phyloP scores from a whole-genome alignment of 2,329 filamentous ascomycete species.

The Arthrobotrys pseudoclavata region DNA sequence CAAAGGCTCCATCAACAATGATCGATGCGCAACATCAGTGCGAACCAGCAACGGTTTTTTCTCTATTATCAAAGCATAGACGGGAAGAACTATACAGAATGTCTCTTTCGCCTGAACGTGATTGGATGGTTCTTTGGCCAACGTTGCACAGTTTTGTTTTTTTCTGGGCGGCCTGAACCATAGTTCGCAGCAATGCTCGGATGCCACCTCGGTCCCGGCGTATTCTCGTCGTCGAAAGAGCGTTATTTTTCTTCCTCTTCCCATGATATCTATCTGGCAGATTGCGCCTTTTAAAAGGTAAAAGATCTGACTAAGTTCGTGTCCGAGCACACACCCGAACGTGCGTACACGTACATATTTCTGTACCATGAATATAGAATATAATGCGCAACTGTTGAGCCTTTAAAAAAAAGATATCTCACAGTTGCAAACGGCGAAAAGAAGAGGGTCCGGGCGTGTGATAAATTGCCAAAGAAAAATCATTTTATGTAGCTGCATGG shows the following conservation, averaged over 20 bases:
- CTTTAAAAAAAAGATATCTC: not conserved
- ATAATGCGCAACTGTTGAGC: not conserved
- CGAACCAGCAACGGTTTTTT: not conserved
- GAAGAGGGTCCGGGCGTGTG: not conserved
- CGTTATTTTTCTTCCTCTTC: constrained; percentile 11
- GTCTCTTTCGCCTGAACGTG: constrained; percentile 20
- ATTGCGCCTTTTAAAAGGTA: not conserved
- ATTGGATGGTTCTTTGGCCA: constrained; percentile 13
- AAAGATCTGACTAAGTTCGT: not conserved
- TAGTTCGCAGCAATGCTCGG: constrained; percentile 23
- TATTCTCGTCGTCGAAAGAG: constrained; percentile 38
- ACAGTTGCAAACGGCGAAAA: not conserved
- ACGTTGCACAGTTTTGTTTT: constrained; percentile 13
- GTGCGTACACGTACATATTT: not conserved
- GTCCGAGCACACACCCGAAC: not conserved
- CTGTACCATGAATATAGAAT: constrained; percentile 8
- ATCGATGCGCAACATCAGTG: constrained; percentile 5
- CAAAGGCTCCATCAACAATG: not conserved
- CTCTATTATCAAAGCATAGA: not conserved
- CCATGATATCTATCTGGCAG: not conserved
- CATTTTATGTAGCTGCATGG: constrained; percentile 11
- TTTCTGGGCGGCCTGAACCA: constrained; percentile 7
- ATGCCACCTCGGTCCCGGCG: constrained; percentile 49
- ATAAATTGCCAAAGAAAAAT: not conserved
- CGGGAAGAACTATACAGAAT: not conserved